A percentile compares a stretch with the other conserved stretches of the same genome.
phyloP scores from a whole-genome alignment of 2,329 filamentous ascomycete genomes.

The Lecanicillium sp. region DNA sequence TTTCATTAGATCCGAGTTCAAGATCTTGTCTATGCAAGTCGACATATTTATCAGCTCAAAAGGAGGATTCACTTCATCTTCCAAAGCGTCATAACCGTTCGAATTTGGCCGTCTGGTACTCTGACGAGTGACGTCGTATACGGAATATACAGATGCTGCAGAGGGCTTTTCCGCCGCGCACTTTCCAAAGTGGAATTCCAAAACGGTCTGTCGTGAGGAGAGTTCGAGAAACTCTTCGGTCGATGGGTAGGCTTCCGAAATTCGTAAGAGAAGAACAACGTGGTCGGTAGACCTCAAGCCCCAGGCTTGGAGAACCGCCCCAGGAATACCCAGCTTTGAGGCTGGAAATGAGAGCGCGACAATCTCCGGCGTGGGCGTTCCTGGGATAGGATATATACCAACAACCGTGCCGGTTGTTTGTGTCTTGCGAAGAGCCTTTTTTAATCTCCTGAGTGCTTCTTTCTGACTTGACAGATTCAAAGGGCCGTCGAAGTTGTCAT shows the following conservation, averaged over 20 bases:
- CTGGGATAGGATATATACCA: conserved; percentile 44
- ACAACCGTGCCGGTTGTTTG: conserved; percentile 63
- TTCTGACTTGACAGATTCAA: background rate
- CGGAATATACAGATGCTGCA: conserved; percentile 38
- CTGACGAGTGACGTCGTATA: conserved; percentile 32
- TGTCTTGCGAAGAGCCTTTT: conserved; percentile 36
- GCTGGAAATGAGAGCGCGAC: conserved; percentile 63
- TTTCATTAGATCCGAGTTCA: conserved; percentile 1
- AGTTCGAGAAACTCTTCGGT: conserved; percentile 44
- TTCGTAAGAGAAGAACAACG: conserved; percentile 63
- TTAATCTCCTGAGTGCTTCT: conserved; percentile 41
- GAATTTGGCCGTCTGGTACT: background rate
- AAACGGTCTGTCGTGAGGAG: conserved; percentile 23
- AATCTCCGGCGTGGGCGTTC: conserved; percentile 31
- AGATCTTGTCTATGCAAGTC: background rate
- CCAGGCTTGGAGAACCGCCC: conserved; percentile 73
- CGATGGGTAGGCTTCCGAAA: conserved; percentile 51
- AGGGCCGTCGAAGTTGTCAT: conserved; percentile 16
- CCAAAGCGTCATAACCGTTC: background rate
- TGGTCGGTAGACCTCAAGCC: conserved; percentile 58
- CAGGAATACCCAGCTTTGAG: conserved; percentile 61
- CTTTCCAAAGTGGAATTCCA: conserved; percentile 59
- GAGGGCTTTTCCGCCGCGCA: conserved; percentile 67
- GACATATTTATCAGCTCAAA: conserved; percentile 8
- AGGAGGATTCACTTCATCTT: background rate